Percentiles rank a stretch among this genome's conserved stretches.
Conservation (phyloP, 768 basidiomycete genomes). For the Xerocomellus amylosporus region DNA sequence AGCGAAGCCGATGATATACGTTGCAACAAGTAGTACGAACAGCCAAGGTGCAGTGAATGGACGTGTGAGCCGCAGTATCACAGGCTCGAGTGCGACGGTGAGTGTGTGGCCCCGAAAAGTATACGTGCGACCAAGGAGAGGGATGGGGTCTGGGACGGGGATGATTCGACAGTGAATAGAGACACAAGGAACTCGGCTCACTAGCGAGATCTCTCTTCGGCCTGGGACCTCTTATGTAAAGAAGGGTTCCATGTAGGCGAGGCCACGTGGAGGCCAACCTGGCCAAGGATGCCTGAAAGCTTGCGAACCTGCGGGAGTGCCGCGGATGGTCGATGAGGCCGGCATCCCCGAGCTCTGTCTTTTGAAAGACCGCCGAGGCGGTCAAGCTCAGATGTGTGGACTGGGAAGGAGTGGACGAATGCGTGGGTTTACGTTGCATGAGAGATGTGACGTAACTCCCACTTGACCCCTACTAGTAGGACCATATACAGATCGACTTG, state of each 20-base stretch:
- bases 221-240: conserved; percentile 58
- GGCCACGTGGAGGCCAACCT: conserved; percentile 21
- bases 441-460: not conserved
- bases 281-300: conserved; percentile 7
- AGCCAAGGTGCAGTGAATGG: conserved; percentile 52
- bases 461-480: too few species aligned
- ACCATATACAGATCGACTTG: not conserved
- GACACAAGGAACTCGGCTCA: conserved; percentile 15
- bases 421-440: conserved; percentile 13
- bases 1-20: conserved; percentile 68
- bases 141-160: conserved; percentile 44
- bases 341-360: conserved; percentile 5
- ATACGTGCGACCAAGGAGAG: conserved; percentile 53
- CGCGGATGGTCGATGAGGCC: not conserved
- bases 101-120: conserved; percentile 37
- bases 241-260: conserved; percentile 14
- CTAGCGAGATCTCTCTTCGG: conserved; percentile 53
- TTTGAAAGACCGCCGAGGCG: not conserved
- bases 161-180: not conserved
- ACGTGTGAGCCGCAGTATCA: conserved; percentile 48
- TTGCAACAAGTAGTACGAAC: conserved; percentile 50
- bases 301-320: not conserved
- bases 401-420: conserved; percentile 6
- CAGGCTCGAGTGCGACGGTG: conserved; percentile 52
- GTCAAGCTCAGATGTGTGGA: conserved; percentile 13